Evolutionary conservation across 1,139 yeast genomes (phyloP).

Genomic region (Lodderomyces orthopsilosis): DNA sequence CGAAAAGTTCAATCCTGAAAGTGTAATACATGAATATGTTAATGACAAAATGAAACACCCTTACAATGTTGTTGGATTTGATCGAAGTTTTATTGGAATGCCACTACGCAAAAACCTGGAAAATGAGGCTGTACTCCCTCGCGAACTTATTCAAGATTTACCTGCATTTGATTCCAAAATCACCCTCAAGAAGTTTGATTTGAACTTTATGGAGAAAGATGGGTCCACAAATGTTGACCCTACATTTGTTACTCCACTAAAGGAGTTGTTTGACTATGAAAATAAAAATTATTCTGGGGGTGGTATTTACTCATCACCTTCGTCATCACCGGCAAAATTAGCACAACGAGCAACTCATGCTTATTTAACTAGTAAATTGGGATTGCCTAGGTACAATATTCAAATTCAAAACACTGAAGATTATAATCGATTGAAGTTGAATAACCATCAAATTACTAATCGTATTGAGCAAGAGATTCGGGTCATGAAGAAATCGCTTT

Average conservation of each 20-base stretch:
- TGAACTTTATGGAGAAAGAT: slow-evolving; percentile 33
- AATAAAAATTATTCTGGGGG: slow-evolving; percentile 2
- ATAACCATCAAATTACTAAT: slow-evolving; percentile 14
- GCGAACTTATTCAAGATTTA: slow-evolving; percentile 42
- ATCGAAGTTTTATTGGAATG: slow-evolving; percentile 38
- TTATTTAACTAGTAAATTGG: slow-evolving; percentile 18
- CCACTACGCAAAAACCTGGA: slow-evolving; percentile 27
- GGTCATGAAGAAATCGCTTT: slow-evolving; percentile 28
- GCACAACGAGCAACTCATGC: slow-evolving; percentile 7
- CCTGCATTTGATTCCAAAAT: slow-evolving; percentile 27
- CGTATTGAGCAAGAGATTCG: slow-evolving; percentile 34
- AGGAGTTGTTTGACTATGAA: slow-evolving; percentile 7
- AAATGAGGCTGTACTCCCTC: slow-evolving; percentile 27
- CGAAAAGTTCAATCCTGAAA: slow-evolving; percentile 19
- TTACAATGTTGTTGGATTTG: slow-evolving; percentile 47
- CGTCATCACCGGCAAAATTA: not conserved
- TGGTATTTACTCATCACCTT: not conserved
- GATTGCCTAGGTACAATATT: slow-evolving; percentile 27
- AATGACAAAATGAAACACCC: slow-evolving; percentile 16
- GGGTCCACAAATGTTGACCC: slow-evolving; percentile 23
- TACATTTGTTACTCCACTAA: slow-evolving; percentile 9
- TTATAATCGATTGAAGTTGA: slow-evolving; percentile 29
- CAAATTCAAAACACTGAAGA: slow-evolving; percentile 27
- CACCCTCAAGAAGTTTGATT: slow-evolving; percentile 37
- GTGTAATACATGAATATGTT: slow-evolving; percentile 3